Base-by-base conservation (phyloP, 2,329 filamentous ascomycete species). In the Phaeosphaeriaceae sp. region DNA sequence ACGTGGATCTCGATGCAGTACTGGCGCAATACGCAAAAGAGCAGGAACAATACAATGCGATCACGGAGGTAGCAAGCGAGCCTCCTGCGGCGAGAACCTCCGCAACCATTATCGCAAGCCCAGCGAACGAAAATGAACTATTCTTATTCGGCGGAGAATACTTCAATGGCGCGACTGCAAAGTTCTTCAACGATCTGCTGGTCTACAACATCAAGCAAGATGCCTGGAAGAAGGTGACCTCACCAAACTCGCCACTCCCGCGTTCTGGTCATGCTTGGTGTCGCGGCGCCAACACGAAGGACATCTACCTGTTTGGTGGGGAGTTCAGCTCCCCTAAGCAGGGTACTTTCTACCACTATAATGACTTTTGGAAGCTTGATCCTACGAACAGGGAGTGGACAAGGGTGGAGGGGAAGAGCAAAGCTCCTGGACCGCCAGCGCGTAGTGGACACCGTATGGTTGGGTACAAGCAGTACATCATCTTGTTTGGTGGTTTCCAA, bases 321-420 rank as follows among this genome's bases (percentile, higher is more conserved):
- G 95, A 99, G 79, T 99, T 99, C 77, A 96, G 91, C 57, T 94
- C 90, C 25, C 95, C 95, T 1, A 98, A 97, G 76, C 95, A 98
- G 79, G 95, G 95, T 3, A 98, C 94, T 0, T 99, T 99, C 73
- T 97, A 99, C 77, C 95, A 99, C 79, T 99, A 99, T 81, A 97
- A 96, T 72, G 95, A 98, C 80, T 98, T 99, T 76, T 99, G 95
- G 94, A 86, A 90, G 50, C 85, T 98, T 45, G 93, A 98, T 73
- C 91, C 94, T 0, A 85, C 85, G 9, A 89, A 87, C 7, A 85
- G 93, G 69, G 95, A 99, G 81, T 99, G 95, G 95, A 91, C 88
- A 56, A 90, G 93, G 60, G 83, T 99, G 33, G 95, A 99, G 76
- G 85, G 84, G 1, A 89, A 89, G 81, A 91, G 91, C 57, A 91